Percentiles rank a stretch among this genome's conserved stretches.
Evolutionary conservation across 129 eudicot species (phyloP).

Genomic region (Helianthus annuus): HanXRQr2.0-SUNRISE NC_035441.2:163646083-163646582

Average conservation of each 20-base stretch:
- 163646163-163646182: too few species aligned
- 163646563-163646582: conserved; percentile 78
- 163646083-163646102: too few species aligned
- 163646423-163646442: conserved; percentile 93
- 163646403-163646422: conserved; percentile 73
- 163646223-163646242: conserved; percentile 8
- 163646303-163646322: conserved; percentile 92
- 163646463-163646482: conserved; percentile 79
- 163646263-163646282: conserved; percentile 15
- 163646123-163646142: too few species aligned
- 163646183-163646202: background rate
- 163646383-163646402: conserved; percentile 85
- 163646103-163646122: too few species aligned
- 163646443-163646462: conserved; percentile 62
- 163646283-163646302: conserved; percentile 24
- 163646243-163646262: conserved; percentile 12
- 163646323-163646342: conserved; percentile 94
- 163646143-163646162: too few species aligned
- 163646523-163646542: conserved; percentile 56
- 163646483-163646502: conserved; percentile 73
- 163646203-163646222: background rate
- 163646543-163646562: conserved; percentile 52
- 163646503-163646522: conserved; percentile 56
- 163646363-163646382: conserved; percentile 74
- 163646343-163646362: conserved; percentile 89